A percentile compares a stretch with the other conserved stretches of the same genome.
phyloP scores from a whole-genome alignment of 371 early-diverging fungal genomes.

The Choanephora cucurbitarum region DNA sequence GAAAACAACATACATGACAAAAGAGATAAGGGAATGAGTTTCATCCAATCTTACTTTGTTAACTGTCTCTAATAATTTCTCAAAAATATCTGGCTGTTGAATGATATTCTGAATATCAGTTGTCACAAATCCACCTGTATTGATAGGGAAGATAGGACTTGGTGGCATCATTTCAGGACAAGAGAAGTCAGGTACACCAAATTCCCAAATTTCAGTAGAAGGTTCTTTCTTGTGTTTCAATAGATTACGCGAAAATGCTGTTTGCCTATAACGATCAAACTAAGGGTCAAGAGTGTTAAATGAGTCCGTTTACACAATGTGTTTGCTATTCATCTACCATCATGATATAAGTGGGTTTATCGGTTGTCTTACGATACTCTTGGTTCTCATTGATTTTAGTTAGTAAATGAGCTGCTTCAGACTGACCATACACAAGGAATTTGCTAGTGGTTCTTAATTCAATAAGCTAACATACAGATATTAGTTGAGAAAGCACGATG shows the following conservation, averaged over 20 bases:
- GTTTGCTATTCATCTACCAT: too few relatives aligned
- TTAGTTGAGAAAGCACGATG: background rate
- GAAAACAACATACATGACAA: background rate
- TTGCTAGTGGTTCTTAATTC: background rate
- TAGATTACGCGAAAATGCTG: background rate
- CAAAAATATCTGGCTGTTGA: conserved; percentile 9
- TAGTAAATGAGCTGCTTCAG: conserved; percentile 1
- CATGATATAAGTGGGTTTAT: conserved; percentile 9
- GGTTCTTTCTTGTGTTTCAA: conserved; percentile 21
- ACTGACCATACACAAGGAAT: conserved; percentile 17
- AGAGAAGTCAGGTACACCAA: conserved; percentile 15
- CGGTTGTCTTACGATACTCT: background rate
- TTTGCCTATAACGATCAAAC: conserved; percentile 21
- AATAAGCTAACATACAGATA: conserved; percentile 9
- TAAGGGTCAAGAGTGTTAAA: background rate
- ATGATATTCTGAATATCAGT: conserved; percentile 20
- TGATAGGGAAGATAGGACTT: conserved; percentile 16
- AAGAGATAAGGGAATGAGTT: too few relatives aligned
- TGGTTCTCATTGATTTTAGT: background rate
- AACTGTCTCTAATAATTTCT: conserved; percentile 4
- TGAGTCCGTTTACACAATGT: too few relatives aligned
- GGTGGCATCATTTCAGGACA: conserved; percentile 14
- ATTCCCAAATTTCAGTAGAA: conserved; percentile 24
- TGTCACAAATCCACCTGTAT: conserved; percentile 27
- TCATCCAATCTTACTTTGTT: conserved; percentile 12